Conservation (phyloP, 208 protist species). For the Endotrypanum monterogeii region DNA sequence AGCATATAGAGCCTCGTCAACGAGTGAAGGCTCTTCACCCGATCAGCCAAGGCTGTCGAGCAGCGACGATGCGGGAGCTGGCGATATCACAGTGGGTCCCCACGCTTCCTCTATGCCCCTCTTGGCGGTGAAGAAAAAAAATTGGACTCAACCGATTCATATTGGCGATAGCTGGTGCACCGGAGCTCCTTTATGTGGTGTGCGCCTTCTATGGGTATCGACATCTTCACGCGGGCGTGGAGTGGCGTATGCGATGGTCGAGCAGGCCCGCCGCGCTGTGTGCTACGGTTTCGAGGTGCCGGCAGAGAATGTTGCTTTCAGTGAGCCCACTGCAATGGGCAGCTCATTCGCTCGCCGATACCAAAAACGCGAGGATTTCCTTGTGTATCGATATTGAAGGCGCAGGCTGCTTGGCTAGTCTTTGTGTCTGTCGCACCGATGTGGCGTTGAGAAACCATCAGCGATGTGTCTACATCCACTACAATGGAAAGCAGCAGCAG, state of each 20-base stretch:
- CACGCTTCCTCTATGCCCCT: not conserved
- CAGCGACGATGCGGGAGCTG: not conserved
- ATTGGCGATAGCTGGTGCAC: conserved; percentile 41
- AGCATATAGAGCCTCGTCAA: conserved; percentile 13
- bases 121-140: too few relatives aligned
- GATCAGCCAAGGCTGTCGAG: not conserved
- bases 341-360: conserved; percentile 51
- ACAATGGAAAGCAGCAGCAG: too few relatives aligned
- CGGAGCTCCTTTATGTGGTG: conserved; percentile 51
- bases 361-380: conserved; percentile 40
- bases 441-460: not conserved
- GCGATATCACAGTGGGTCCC: not conserved
- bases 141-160: conserved; percentile 5
- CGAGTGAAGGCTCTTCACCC: not conserved
- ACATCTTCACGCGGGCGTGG: conserved; percentile 29
- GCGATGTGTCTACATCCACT: not conserved
- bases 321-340: conserved; percentile 58
- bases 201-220: conserved; percentile 65
- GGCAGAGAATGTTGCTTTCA: conserved; percentile 54
- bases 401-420: not conserved
- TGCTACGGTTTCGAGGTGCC: conserved; percentile 62
- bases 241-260: conserved; percentile 39
- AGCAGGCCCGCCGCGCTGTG: conserved; percentile 35
- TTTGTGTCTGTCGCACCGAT: not conserved
- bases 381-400: conserved; percentile 15